Base-by-base conservation (phyloP, 1,139 yeast genomes). In the Hyphopichia fennica region DNA sequence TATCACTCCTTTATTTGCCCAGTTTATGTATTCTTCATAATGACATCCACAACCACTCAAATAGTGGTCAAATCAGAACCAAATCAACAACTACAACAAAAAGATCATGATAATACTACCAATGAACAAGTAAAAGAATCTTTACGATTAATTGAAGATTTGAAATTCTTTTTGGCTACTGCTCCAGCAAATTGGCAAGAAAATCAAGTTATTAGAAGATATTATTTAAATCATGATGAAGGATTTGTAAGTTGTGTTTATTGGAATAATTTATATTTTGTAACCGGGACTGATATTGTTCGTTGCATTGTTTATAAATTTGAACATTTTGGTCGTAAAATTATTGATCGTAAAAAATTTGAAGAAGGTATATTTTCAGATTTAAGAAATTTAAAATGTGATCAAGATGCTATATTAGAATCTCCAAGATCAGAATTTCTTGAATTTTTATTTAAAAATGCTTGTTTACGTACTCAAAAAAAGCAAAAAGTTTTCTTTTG, bases 361-460 rank as follows among this genome's bases (percentile, higher is more conserved):
- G 99, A 93, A 68, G 99, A 93, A 67, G 98, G 98, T 31, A 83
- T 93, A 40, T 93, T 93, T 54, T 87, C 96, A 3, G 98, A 93
- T 62, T 68, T 93, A 50, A 76, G 99, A 54, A 84, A 87, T 50
- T 72, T 93, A 47, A 93, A 90, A 64, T 82, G 95, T 60, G 96
- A 95, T 18, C 74, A 83, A 3, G 96, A 91, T 68, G 96, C 98
- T 4, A 78, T 89, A 3, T 71, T 93, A 45, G 98, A 93, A 61
- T 82, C 82, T 40, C 96, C 99, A 8, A 82, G 89, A 58, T 88
- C 96, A 0, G 85, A 82, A 37, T 90, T 93, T 59, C 73, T 93
- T 46, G 89, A 87, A 50, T 90, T 91, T 54, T 69, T 93, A 36
- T 89, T 86, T 64, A 87, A 85, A 56, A 89, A 93, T 59, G 82